Evolutionary conservation across 2,329 filamentous ascomycete genomes (phyloP).

Genomic region (Metarhizium robertsii): DNA sequence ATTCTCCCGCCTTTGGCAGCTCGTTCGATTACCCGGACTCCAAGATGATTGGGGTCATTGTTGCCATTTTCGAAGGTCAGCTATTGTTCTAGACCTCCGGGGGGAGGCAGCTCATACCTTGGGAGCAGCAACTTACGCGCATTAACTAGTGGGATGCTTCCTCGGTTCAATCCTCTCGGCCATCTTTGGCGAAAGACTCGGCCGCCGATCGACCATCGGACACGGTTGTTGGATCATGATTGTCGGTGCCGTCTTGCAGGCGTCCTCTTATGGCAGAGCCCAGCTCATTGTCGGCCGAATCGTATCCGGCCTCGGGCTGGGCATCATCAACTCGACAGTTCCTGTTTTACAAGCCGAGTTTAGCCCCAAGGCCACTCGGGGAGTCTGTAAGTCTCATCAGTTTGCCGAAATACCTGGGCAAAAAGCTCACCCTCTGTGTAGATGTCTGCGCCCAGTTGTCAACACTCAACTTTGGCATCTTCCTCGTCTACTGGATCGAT

Average conservation of each 20-base stretch:
- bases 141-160: slow-evolving; percentile 18
- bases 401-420: neutral
- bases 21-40: slow-evolving; percentile 30
- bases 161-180: slow-evolving; percentile 13
- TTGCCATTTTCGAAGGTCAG: slow-evolving; percentile 32
- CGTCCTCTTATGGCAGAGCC: slow-evolving; percentile 29
- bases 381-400: slow-evolving; percentile 16
- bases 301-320: slow-evolving; percentile 26
- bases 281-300: slow-evolving; percentile 37
- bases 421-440: slow-evolving; percentile 6
- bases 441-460: slow-evolving; percentile 37
- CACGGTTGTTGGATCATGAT: slow-evolving; percentile 33
- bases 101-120: neutral
- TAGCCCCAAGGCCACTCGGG: slow-evolving; percentile 27
- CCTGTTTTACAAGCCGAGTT: slow-evolving; percentile 33
- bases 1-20: slow-evolving; percentile 27
- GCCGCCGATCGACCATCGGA: slow-evolving; percentile 32
- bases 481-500: slow-evolving; percentile 36
- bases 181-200: slow-evolving; percentile 31
- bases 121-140: neutral
- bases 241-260: slow-evolving; percentile 35
- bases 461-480: slow-evolving; percentile 36
- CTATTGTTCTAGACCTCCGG: neutral
- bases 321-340: slow-evolving; percentile 2
- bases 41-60: slow-evolving; percentile 34